phyloP scores from a whole-genome alignment of 768 basidiomycete genomes.

The Dioszegia crocea region DNA sequence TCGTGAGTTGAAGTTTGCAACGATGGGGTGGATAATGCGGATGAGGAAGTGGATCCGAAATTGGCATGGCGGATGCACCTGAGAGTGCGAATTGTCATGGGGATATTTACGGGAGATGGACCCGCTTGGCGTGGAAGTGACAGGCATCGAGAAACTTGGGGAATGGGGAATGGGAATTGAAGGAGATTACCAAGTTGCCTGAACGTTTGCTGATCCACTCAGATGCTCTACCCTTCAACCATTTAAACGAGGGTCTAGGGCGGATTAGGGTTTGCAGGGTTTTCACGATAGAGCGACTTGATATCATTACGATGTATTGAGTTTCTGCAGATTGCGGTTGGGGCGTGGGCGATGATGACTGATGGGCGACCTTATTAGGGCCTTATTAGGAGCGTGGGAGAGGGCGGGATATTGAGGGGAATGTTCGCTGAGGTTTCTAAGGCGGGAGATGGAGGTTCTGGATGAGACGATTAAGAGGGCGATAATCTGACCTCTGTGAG shows the following conservation, averaged over 20 bases:
- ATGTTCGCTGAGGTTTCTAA: too few relatives aligned
- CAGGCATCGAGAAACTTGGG: not conserved
- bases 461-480: too few relatives aligned
- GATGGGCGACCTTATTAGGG: not conserved
- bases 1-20: conserved; percentile 41
- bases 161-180: too few relatives aligned
- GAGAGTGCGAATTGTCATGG: too few relatives aligned
- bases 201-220: not conserved
- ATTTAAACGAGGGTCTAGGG: conserved; percentile 35
- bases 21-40: not conserved
- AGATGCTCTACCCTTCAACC: conserved; percentile 51
- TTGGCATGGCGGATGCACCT: too few relatives aligned
- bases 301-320: conserved; percentile 34
- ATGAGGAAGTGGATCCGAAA: not conserved
- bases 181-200: not conserved
- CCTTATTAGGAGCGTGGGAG: too few relatives aligned
- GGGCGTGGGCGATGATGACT: not conserved
- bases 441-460: too few relatives aligned
- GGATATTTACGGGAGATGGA: too few relatives aligned
- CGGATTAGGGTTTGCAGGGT: not conserved
- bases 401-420: too few relatives aligned
- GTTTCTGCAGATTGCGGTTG: not conserved
- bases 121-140: not conserved
- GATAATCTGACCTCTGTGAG: too few relatives aligned
- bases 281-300: conserved; percentile 3